Base-by-base conservation (phyloP, 78 protist genomes). In the Bigelowiella natans region DNA sequence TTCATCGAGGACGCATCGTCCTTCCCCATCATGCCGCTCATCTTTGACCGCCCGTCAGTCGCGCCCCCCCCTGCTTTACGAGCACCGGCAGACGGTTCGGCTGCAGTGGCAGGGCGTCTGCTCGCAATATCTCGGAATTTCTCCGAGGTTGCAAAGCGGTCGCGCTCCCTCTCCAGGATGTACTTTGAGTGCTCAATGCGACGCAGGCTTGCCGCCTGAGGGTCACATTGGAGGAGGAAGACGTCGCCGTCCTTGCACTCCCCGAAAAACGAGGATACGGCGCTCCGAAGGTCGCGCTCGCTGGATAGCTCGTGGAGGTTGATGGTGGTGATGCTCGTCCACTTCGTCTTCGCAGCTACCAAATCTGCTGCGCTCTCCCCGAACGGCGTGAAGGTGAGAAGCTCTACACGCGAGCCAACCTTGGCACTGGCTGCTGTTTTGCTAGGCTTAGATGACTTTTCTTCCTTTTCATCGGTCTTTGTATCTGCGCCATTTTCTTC, bases 171-270 rank as follows among this genome's bases (percentile, higher is more conserved):
- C 86, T 83, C 86, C 11, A 83, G 28, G 86, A 83, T 83, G 86
- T 83, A 83, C 86, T 83, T 83, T 2, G 86, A 29, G 29, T 83
- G 86, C 86, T 30, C 11, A 83, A 83, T 83, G 2, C 29, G 86
- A 7, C 86, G 86, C 86, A 28, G 86, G 7, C 37, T 28, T 3
- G 86, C 2, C 86, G 86, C 86, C 29, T 83, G 11, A 26, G 86
- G 86, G 86, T 83, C 86, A 83, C 86, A 83, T 34, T 83, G 86
- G 38, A 83, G 38, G 3, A 83, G 86, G 38, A 83, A 28, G 39
- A 83, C 86, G 86, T 2, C 3, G 86, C 86, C 86, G 11, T 7
- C 38, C 86, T 2, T 3, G 86, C 38, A 7, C 37, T 26, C 11
- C 38, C 3, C 37, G 86, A 83, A 83, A 34, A 83, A 83, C 2